Evolutionary conservation across 176 grass and related monocot genomes (phyloP), one percentile per base, ranked within the genome.

Genomic region (Echinochloa phyllopogon): DNA sequence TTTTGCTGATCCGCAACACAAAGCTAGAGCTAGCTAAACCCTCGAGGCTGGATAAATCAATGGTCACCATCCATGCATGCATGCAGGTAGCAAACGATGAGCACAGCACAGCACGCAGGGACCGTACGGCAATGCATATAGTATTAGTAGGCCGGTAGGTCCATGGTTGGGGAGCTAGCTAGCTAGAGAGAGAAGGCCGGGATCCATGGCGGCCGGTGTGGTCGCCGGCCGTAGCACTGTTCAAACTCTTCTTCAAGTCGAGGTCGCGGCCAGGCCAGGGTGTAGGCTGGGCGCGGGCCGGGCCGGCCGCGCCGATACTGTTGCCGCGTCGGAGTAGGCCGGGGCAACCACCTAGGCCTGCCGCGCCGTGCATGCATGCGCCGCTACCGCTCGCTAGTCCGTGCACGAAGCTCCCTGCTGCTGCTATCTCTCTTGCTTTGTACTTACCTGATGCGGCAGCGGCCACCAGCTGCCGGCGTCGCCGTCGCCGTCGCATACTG

Each of bases 301-400:
- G 76, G 60, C 7, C 8, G 69, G 59, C n/a, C 55, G 43, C 84
- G 68, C 45, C 75, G 59, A 84, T 40, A 60, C 75, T 89, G 87
- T 85, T 89, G 68, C 43, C 52, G 47, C 68, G 59, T 44, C 48
- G 60, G 64, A 42, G 76, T 38, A 40, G 57, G n/a, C n/a, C n/a
- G n/a, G n/a, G 57, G 1, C 68, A 10, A 20, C 65, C 17, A 39
- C 5, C 59, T 62, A 62, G 58, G 41, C 76, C 62, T 53, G 44
- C n/a, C n/a, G n/a, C 74, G 14, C 44, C 43, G 61, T 20, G 70
- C 7, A 20, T 36, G 62, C 2, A 27, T 65, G 62, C 27, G 36
- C 27, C 27, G 29, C 29, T 33, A 33, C 29, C 29, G 29, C 3
- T 58, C 29, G 29, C 3, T 58, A 60, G 56, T 14, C 43, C 27